Evolutionary conservation across 2,329 filamentous ascomycete genomes (phyloP).

Genomic region (Aureobasidium sp.): DNA sequence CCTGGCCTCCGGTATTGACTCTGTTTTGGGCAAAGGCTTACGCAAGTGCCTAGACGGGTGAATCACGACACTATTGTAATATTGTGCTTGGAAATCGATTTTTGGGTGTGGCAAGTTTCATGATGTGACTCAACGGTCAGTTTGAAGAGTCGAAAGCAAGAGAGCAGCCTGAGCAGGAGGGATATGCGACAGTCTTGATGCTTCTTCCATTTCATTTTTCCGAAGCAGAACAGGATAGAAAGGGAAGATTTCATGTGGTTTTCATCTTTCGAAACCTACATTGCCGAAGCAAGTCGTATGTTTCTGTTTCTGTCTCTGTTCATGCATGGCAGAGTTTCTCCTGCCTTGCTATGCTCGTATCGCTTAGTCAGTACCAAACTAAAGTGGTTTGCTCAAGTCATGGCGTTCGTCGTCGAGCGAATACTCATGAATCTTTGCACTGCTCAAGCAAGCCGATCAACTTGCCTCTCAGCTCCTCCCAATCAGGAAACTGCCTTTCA

Average conservation of each 20-base stretch:
- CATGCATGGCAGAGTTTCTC: too few species aligned
- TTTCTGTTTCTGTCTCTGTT: too few species aligned
- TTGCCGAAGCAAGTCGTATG: too few species aligned
- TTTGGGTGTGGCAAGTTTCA: not conserved
- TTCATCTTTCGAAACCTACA: too few species aligned
- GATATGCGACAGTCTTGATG: too few species aligned
- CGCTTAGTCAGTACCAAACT: too few species aligned
- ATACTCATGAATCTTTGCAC: not conserved
- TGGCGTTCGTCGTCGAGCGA: not conserved
- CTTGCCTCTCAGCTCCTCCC: conserved; percentile 21
- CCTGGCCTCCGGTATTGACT: not conserved
- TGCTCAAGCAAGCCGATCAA: not conserved
- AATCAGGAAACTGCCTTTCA: conserved; percentile 23
- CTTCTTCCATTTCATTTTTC: too few species aligned
- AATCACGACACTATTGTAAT: not conserved
- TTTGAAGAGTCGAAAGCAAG: not conserved
- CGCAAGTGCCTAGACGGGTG: not conserved
- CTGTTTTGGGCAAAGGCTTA: not conserved
- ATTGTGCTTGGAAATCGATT: not conserved
- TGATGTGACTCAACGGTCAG: not conserved
- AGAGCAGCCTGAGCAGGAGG: too few species aligned
- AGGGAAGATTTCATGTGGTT: too few species aligned
- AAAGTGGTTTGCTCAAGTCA: too few species aligned
- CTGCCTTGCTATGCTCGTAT: too few species aligned
- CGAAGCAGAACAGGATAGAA: too few species aligned